Conservation (phyloP, 192 early-diverging fungal species). For the Phycomyces nitens region DNA sequence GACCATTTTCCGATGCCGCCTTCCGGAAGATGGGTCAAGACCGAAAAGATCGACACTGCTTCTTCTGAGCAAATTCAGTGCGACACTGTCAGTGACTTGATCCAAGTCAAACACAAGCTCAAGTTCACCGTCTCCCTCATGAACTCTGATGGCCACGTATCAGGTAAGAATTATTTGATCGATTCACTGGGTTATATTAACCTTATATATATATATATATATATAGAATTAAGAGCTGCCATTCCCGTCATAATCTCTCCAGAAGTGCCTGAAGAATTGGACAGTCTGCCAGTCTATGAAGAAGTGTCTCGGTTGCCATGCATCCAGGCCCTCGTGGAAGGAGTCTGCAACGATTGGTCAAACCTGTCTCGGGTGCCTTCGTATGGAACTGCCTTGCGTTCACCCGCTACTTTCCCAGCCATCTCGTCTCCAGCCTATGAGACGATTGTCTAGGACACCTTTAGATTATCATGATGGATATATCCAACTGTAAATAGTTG, state of each 20-base stretch:
- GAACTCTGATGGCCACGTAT: slow-evolving; percentile 36
- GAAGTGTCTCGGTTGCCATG: slow-evolving; percentile 21
- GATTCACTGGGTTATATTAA: neutral
- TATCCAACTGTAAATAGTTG: too few relatives aligned
- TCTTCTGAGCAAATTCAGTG: neutral
- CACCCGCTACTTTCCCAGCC: slow-evolving; percentile 13
- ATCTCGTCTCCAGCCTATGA: slow-evolving; percentile 22
- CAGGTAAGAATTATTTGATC: slow-evolving; percentile 8
- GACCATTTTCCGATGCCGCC: neutral
- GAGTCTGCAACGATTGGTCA: slow-evolving; percentile 7
- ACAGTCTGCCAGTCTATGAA: slow-evolving; percentile 28
- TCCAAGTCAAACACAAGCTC: slow-evolving; percentile 34
- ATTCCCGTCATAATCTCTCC: slow-evolving; percentile 33
- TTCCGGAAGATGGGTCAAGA: slow-evolving; percentile 1
- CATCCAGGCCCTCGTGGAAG: neutral
- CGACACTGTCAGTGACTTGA: slow-evolving; percentile 29
- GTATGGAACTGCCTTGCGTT: slow-evolving; percentile 22
- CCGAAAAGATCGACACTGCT: slow-evolving; percentile 9
- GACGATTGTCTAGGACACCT: slow-evolving; percentile 10
- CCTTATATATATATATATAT: neutral
- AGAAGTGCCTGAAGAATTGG: slow-evolving; percentile 5
- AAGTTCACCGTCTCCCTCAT: slow-evolving; percentile 28
- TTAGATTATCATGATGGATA: too few relatives aligned
- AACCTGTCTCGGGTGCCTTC: slow-evolving; percentile 30
- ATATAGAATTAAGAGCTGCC: slow-evolving; percentile 28